phyloP scores from a whole-genome alignment of 805 yeast genomes.

The Starmerella vitae region DNA sequence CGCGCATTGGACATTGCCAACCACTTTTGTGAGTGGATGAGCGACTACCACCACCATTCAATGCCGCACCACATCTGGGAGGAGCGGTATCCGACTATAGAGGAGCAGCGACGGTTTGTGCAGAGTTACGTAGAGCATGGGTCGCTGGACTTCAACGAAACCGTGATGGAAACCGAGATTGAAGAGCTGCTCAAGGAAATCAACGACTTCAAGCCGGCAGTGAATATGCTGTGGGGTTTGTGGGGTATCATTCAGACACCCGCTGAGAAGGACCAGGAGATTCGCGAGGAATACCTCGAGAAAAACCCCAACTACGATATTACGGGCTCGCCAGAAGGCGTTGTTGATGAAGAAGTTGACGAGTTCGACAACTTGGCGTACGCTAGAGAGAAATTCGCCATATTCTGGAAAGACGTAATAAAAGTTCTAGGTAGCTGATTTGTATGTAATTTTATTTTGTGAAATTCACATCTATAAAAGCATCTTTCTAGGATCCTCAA shows the following conservation, averaged over 20 bases:
- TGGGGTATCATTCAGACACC: constrained; percentile 88
- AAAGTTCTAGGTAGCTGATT: not conserved
- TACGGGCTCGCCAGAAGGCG: constrained; percentile 7
- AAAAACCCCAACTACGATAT: constrained; percentile 29
- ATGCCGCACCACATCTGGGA: constrained; percentile 42
- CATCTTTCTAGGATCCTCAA: constrained; percentile 99
- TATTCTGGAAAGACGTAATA: constrained; percentile 67
- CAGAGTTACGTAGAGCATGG: constrained; percentile 59
- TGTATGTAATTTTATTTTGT: not conserved
- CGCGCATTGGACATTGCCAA: constrained; percentile 86
- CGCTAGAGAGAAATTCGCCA: constrained; percentile 56
- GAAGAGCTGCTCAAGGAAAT: constrained; percentile 49
- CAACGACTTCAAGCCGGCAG: constrained; percentile 67
- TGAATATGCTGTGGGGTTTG: constrained; percentile 65
- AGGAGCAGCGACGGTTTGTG: constrained; percentile 57
- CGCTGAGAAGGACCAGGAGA: constrained; percentile 32
- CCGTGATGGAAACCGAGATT: constrained; percentile 33
- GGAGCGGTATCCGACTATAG: constrained; percentile 49
- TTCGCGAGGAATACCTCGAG: constrained; percentile 28
- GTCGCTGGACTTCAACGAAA: constrained; percentile 24
- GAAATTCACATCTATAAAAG: constrained; percentile 32
- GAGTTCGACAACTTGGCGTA: constrained; percentile 65
- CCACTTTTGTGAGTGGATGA: constrained; percentile 96
- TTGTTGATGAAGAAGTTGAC: constrained; percentile 17
- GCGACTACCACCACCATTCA: constrained; percentile 62